A percentile compares a stretch with the other conserved stretches of the same genome.
These are phyloP conservation scores for Dothideomycetes sp. DNA, from an alignment of 2,329 filamentous ascomycete species.

Conservation along the genomic window DNA sequence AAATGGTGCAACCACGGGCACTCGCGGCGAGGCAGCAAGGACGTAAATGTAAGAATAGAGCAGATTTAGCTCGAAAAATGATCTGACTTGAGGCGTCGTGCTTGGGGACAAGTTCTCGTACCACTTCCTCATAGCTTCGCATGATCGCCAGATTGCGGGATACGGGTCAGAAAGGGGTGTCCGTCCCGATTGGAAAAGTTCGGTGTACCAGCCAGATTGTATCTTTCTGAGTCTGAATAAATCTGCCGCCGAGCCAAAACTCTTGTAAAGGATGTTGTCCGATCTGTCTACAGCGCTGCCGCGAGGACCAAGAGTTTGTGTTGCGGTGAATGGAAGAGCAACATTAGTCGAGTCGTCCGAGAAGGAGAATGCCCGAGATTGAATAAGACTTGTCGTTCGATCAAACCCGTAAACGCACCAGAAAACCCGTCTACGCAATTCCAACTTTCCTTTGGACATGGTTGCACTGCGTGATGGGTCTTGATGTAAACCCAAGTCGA, in stretches of 20 bases:
- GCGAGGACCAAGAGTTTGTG: constrained; percentile 24
- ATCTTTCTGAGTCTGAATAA: constrained; percentile 76
- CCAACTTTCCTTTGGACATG: constrained; percentile 59
- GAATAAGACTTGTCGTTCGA: constrained; percentile 79
- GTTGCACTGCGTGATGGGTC: constrained; percentile 67
- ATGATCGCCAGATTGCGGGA: constrained; percentile 66
- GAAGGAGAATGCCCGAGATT: constrained; percentile 83
- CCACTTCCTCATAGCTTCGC: constrained; percentile 71
- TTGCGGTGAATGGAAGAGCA: constrained; percentile 52
- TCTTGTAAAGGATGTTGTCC: constrained; percentile 42
- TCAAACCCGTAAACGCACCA: constrained; percentile 88
- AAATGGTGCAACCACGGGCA: constrained; percentile 65
- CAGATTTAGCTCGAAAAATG: constrained; percentile 78
- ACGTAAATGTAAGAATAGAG: constrained; percentile 89
- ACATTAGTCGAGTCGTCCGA: constrained; percentile 83
- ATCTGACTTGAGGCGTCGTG: constrained; percentile 55
- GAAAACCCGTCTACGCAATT: constrained; percentile 74
- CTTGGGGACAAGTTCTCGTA: constrained; percentile 62
- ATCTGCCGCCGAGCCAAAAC: constrained; percentile 62
- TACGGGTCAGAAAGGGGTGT: constrained; percentile 59
- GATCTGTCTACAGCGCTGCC: constrained; percentile 24
- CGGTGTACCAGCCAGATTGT: constrained; percentile 84
- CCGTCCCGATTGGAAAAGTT: constrained; percentile 70
- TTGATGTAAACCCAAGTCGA: constrained; percentile 88
- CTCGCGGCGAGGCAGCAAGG: constrained; percentile 67